Conservation (phyloP, 768 basidiomycete genomes). For the Scleroderma citrinum region DNA sequence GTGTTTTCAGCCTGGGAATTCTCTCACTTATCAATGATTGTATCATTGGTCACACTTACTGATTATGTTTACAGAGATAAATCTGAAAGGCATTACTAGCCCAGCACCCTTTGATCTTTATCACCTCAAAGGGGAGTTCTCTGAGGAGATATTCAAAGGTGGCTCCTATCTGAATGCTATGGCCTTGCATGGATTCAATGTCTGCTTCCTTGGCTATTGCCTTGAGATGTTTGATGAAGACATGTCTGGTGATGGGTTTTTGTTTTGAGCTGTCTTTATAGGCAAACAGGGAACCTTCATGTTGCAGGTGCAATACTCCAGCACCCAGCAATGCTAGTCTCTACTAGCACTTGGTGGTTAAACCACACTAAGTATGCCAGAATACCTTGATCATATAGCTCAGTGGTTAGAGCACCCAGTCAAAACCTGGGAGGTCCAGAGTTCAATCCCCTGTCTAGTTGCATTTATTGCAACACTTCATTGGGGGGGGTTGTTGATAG, state of each 20-base stretch:
- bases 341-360: no score
- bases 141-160: conserved; percentile 34
- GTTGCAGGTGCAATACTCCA: no score
- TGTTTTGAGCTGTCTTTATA: no score
- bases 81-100: neutral
- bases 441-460: no score
- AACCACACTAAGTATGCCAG: no score
- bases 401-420: no score
- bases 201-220: conserved; percentile 6
- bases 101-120: conserved; percentile 34
- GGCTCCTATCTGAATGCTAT: conserved; percentile 24
- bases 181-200: conserved; percentile 13
- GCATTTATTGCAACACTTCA: no score
- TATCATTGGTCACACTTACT: no score
- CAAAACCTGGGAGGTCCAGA: no score
- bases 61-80: conserved; percentile 5
- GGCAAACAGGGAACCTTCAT: neutral
- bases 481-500: no score
- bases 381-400: no score
- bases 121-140: conserved; percentile 31
- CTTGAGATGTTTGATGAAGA: conserved; percentile 18
- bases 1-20: neutral
- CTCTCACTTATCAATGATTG: neutral
- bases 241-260: conserved; percentile 25
- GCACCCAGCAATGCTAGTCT: no score